phyloP scores from a whole-genome alignment of 768 basidiomycete species.

The Austroboletus eburneus region DNA sequence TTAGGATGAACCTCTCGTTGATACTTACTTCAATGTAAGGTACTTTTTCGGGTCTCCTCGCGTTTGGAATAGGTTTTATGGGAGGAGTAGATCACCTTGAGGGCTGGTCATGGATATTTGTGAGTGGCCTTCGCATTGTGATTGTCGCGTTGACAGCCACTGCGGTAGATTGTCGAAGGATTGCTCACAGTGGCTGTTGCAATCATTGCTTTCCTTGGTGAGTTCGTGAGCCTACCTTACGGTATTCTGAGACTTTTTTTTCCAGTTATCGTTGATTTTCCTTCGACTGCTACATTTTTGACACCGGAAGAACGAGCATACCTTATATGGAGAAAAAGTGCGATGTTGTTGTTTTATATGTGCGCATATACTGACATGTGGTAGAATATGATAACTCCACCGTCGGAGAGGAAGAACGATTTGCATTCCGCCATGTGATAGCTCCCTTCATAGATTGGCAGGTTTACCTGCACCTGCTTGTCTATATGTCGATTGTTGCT shows the following conservation, averaged over 20 bases:
- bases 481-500: constrained; percentile 46
- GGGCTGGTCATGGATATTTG: constrained; percentile 71
- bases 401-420: constrained; percentile 46
- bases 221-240: constrained; percentile 4
- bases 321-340: constrained; percentile 18
- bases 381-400: constrained; percentile 32
- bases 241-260: too few species aligned
- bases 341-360: constrained; percentile 20
- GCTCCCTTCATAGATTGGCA: constrained; percentile 64
- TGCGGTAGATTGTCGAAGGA: constrained; percentile 34
- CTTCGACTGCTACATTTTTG: constrained; percentile 16
- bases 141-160: neutral
- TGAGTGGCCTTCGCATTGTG: constrained; percentile 23
- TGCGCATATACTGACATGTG: constrained; percentile 47
- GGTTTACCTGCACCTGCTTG: constrained; percentile 25
- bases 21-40: constrained; percentile 13
- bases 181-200: constrained; percentile 56
- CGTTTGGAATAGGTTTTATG: constrained; percentile 54
- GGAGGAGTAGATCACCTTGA: constrained; percentile 39
- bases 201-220: constrained; percentile 48
- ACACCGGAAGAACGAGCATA: constrained; percentile 14
- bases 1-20: neutral
- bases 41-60: constrained; percentile 58
- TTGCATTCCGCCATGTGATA: constrained; percentile 49
- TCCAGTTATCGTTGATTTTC: constrained; percentile 54